phyloP scores from a whole-genome alignment of 495 filamentous ascomycete genomes.

The Aspergillus nidulans region DNA sequence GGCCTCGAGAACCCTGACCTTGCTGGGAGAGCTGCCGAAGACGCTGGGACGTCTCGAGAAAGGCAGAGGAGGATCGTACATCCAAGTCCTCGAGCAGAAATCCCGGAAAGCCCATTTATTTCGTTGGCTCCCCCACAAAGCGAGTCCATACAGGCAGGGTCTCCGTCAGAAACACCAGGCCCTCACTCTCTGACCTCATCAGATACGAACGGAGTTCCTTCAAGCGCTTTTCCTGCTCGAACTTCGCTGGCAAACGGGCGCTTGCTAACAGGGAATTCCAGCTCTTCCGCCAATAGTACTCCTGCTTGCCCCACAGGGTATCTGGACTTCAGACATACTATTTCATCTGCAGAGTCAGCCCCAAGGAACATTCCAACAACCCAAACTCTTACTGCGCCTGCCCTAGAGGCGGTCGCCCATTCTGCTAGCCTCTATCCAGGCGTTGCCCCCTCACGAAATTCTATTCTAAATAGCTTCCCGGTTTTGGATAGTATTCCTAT shows the following conservation, averaged over 20 bases:
- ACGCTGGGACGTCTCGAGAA: neutral
- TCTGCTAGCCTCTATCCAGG: neutral
- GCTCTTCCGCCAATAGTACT: neutral
- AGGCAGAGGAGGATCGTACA: neutral
- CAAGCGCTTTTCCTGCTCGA: neutral
- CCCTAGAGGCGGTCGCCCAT: neutral
- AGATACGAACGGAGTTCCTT: neutral
- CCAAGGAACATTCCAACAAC: neutral
- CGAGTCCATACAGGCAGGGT: neutral
- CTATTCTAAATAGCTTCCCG: neutral
- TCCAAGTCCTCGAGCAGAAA: constrained; percentile 8
- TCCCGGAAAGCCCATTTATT: constrained; percentile 25
- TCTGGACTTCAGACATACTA: neutral
- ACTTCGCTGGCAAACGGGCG: neutral
- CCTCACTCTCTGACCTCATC: constrained; percentile 2
- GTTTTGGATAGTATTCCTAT: neutral
- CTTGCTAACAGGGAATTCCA: neutral
- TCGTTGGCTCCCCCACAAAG: neutral
- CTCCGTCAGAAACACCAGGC: neutral
- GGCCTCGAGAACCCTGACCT: neutral
- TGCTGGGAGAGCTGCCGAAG: neutral
- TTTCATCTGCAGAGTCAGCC: constrained; percentile 3
- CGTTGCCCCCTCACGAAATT: neutral
- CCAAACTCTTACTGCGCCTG: neutral
- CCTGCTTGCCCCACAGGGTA: neutral